These are phyloP conservation scores for Nicotiana tabacum DNA, from an alignment of 257 asterid genomes.

Conservation along the genomic window DNA sequence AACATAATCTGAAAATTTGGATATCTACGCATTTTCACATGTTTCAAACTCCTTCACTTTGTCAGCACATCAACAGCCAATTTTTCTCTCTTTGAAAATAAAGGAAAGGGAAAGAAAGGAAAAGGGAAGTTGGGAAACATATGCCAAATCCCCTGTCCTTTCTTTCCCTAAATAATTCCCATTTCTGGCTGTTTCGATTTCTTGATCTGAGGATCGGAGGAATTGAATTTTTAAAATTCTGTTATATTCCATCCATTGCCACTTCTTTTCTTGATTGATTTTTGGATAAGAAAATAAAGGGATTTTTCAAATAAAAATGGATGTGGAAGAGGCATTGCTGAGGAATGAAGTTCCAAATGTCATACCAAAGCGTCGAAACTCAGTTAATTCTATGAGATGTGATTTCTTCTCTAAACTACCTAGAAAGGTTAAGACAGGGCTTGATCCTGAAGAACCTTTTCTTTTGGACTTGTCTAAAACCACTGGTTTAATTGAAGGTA, in stretches of 20 bases:
- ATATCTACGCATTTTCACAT: not conserved
- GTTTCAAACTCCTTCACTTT: not conserved
- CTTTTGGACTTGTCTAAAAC: conserved; percentile 36
- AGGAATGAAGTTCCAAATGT: conserved; percentile 19
- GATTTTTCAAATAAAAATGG: conserved; percentile 23
- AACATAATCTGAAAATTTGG: not conserved
- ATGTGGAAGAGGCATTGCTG: conserved; percentile 38
- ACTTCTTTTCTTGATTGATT: too few species aligned
- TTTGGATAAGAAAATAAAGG: too few species aligned
- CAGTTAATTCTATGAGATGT: conserved; percentile 29
- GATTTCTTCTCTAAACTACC: conserved; percentile 73
- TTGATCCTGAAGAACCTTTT: conserved; percentile 58
- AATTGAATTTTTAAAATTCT: too few species aligned
- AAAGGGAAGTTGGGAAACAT: not conserved
- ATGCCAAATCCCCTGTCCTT: not conserved
- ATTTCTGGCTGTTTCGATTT: not conserved
- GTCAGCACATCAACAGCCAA: not conserved
- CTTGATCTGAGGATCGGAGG: too few species aligned
- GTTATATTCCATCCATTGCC: too few species aligned
- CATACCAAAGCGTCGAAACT: conserved; percentile 8
- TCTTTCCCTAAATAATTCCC: not conserved
- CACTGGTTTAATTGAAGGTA: conserved; percentile 45
- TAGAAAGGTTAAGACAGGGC: conserved; percentile 36
- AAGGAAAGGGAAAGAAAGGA: not conserved
- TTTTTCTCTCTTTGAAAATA: not conserved